Conservation (phyloP, 805 yeast genomes). For the Nakazawaea ishiwadae region DNA sequence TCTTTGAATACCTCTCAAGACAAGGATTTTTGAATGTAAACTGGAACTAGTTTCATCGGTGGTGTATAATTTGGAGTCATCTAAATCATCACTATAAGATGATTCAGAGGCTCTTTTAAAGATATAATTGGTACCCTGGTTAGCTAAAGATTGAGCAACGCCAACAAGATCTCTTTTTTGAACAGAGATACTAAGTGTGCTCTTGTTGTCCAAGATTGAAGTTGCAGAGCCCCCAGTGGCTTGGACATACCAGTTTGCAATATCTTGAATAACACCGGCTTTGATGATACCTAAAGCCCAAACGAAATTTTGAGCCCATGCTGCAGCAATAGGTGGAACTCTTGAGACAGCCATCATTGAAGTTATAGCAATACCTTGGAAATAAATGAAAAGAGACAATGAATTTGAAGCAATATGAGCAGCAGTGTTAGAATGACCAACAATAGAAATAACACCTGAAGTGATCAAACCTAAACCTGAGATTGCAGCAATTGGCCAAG, state of each 20-base stretch:
- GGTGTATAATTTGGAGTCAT: slow-evolving; percentile 53
- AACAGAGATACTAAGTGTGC: slow-evolving; percentile 76
- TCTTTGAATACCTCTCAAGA: slow-evolving; percentile 88
- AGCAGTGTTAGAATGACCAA: slow-evolving; percentile 89
- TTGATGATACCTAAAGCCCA: slow-evolving; percentile 94
- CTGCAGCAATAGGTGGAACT: slow-evolving; percentile 95
- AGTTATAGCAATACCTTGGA: slow-evolving; percentile 88
- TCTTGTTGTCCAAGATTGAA: slow-evolving; percentile 60
- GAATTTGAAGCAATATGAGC: slow-evolving; percentile 97
- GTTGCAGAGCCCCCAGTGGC: slow-evolving; percentile 90
- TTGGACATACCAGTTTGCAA: slow-evolving; percentile 92
- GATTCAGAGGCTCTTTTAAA: slow-evolving; percentile 37
- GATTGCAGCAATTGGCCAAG: slow-evolving; percentile 95
- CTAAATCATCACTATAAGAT: slow-evolving; percentile 44
- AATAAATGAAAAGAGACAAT: slow-evolving; percentile 85
- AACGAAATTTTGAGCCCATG: slow-evolving; percentile 95
- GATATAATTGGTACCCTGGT: slow-evolving; percentile 13
- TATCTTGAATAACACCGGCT: slow-evolving; percentile 70
- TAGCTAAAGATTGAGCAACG: too few species aligned
- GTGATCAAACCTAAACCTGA: slow-evolving; percentile 85
- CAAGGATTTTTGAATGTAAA: slow-evolving; percentile 63
- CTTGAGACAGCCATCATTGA: slow-evolving; percentile 92
- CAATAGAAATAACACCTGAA: slow-evolving; percentile 80
- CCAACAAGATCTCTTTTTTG: slow-evolving; percentile 43
- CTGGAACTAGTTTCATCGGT: slow-evolving; percentile 61